These are phyloP conservation scores for Sporothrix inflata DNA, from an alignment of 2,329 filamentous ascomycete species.

Conservation along the genomic window DNA sequence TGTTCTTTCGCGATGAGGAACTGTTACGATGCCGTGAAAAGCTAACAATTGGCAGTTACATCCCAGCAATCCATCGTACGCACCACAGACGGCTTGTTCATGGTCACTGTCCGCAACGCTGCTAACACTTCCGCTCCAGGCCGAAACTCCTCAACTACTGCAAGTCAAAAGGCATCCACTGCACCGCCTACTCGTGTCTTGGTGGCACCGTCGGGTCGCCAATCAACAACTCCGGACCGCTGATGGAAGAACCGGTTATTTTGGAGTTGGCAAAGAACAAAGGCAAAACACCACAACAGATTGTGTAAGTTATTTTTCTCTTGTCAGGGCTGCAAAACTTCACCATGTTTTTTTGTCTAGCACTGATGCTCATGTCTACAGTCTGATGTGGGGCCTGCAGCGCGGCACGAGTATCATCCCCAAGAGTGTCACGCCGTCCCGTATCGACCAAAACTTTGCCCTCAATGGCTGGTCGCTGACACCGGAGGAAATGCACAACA, in stretches of 20 bases:
- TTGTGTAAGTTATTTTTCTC: not conserved
- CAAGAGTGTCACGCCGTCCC: conserved; percentile 43
- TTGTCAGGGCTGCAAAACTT: no score
- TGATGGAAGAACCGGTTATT: conserved; percentile 42
- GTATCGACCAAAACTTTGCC: conserved; percentile 43
- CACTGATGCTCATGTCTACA: conserved; percentile 33
- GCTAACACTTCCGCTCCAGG: not conserved
- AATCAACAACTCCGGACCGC: conserved; percentile 43
- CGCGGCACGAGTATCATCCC: conserved; percentile 55
- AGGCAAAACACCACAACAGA: conserved; percentile 38
- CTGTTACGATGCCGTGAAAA: not conserved
- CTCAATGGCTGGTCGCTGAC: conserved; percentile 63
- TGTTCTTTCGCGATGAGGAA: not conserved
- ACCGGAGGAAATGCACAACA: conserved; percentile 60
- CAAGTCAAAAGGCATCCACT: conserved; percentile 62
- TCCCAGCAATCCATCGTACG: conserved; percentile 16
- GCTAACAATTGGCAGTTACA: conserved; percentile 11
- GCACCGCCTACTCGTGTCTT: conserved; percentile 62
- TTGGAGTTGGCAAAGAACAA: conserved; percentile 52
- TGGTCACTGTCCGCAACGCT: not conserved
- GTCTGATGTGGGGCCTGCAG: conserved; percentile 53
- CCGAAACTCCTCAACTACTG: conserved; percentile 63
- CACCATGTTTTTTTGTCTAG: not conserved
- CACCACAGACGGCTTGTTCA: not conserved
- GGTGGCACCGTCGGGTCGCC: conserved; percentile 59